Conservation (phyloP, 805 yeast genomes). For the Pichia kluyveri region DNA sequence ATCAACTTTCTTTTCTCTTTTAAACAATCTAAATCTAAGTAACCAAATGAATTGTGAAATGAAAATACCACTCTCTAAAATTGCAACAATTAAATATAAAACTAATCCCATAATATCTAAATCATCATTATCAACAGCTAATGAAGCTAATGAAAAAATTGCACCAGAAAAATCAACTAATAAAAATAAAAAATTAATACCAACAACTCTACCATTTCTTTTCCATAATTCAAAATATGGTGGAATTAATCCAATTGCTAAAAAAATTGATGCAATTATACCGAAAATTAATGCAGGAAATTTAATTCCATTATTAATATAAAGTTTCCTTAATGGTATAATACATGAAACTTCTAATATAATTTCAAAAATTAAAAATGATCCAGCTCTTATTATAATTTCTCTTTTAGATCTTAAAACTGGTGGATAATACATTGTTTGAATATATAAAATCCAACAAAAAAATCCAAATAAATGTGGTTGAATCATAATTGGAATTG, state of each 20-base stretch:
- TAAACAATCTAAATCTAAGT: constrained; percentile 29
- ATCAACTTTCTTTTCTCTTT: background rate
- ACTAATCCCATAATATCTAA: constrained; percentile 75
- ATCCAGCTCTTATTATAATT: constrained; percentile 22
- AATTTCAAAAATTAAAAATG: constrained; percentile 29
- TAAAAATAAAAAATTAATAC: constrained; percentile 44
- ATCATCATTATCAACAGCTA: constrained; percentile 41
- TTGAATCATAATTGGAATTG: constrained; percentile 43
- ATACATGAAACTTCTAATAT: constrained; percentile 40
- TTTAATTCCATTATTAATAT: constrained; percentile 26
- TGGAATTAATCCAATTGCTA: constrained; percentile 44
- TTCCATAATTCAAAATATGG: constrained; percentile 48
- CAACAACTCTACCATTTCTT: constrained; percentile 44
- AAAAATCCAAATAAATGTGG: constrained; percentile 47
- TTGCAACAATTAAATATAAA: constrained; percentile 65
- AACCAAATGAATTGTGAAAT: constrained; percentile 65
- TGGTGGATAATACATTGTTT: constrained; percentile 47
- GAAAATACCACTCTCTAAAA: constrained; percentile 70
- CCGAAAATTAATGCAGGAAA: constrained; percentile 45
- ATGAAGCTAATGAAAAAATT: constrained; percentile 50
- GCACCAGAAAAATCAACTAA: constrained; percentile 46
- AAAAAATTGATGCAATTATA: constrained; percentile 37
- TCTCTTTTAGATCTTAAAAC: constrained; percentile 24
- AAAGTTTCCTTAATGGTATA: constrained; percentile 40
- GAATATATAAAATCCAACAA: constrained; percentile 39